These are phyloP conservation scores for Malassezia cuniculi DNA, from an alignment of 1,284 basidiomycete genomes.

Conservation along the genomic window DNA sequence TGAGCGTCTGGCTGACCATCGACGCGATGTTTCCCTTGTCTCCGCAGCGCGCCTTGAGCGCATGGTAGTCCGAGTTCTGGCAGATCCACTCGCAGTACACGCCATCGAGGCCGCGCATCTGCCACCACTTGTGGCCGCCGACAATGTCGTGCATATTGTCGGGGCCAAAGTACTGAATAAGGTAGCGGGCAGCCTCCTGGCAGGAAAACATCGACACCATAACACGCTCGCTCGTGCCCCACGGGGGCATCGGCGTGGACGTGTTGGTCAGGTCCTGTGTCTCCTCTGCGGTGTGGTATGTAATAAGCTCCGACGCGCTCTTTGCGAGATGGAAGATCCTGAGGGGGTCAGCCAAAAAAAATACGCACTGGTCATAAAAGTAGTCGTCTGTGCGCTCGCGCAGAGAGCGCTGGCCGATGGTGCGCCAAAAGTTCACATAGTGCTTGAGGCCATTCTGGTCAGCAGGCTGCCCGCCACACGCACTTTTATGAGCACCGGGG, in stretches of 20 bases:
- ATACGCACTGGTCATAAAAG: constrained; percentile 16
- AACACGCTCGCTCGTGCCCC: constrained; percentile 66
- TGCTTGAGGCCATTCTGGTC: constrained; percentile 9
- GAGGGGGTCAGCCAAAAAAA: background rate
- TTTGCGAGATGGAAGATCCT: constrained; percentile 17
- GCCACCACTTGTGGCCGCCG: constrained; percentile 94
- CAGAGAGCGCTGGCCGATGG: background rate
- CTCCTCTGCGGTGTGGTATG: constrained; percentile 40
- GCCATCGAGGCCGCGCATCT: constrained; percentile 50
- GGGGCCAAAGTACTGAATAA: constrained; percentile 73
- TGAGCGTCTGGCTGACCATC: no score
- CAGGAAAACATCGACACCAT: constrained; percentile 57
- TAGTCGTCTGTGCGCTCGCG: constrained; percentile 17
- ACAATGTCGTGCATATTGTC: constrained; percentile 62
- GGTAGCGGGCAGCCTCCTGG: constrained; percentile 60
- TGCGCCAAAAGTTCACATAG: constrained; percentile 8
- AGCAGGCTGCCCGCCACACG: background rate
- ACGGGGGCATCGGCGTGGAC: constrained; percentile 69
- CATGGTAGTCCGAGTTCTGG: constrained; percentile 47
- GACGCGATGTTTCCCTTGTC: constrained; percentile 6
- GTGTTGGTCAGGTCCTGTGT: constrained; percentile 55
- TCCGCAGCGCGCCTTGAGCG: constrained; percentile 19
- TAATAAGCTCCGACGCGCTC: constrained; percentile 29
- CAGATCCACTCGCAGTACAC: constrained; percentile 83
- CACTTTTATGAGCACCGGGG: constrained; percentile 34